Percentiles rank a stretch among this genome's conserved stretches.
Evolutionary conservation across 176 grass and related monocot genomes (phyloP).

Genomic region (Carex scoparia): DNA sequence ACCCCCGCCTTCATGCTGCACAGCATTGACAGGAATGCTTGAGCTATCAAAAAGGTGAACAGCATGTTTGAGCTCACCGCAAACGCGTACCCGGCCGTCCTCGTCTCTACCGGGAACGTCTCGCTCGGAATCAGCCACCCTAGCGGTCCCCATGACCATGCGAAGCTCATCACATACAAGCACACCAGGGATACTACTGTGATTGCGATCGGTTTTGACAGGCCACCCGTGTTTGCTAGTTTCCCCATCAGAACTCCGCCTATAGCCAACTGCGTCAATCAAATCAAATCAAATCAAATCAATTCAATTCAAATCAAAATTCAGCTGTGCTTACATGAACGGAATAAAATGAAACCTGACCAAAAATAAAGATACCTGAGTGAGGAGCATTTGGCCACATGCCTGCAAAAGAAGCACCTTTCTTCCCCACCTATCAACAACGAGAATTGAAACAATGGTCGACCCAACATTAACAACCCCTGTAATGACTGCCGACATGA

Average conservation of each 20-base stretch:
- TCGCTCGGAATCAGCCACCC: constrained; percentile 38
- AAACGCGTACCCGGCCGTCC: constrained; percentile 13
- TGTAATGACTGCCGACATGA: constrained; percentile 44
- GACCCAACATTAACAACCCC: constrained; percentile 42
- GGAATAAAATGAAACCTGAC: not conserved
- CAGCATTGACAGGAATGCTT: constrained; percentile 21
- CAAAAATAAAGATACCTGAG: constrained; percentile 24
- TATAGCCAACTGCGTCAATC: not conserved
- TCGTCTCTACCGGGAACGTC: constrained; percentile 30
- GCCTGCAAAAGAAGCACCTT: constrained; percentile 42
- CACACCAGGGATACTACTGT: constrained; percentile 18
- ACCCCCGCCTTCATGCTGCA: constrained; percentile 9
- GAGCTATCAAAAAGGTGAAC: constrained; percentile 35
- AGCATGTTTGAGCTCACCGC: constrained; percentile 29
- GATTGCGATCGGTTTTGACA: not conserved
- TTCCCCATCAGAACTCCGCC: not conserved
- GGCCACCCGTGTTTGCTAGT: not conserved
- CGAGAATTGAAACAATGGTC: constrained; percentile 40
- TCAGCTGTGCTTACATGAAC: not conserved
- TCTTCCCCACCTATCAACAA: constrained; percentile 41
- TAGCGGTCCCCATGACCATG: constrained; percentile 40
- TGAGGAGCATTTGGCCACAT: constrained; percentile 44
- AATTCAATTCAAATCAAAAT: not conserved
- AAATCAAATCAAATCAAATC: not conserved
- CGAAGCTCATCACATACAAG: constrained; percentile 26